These are phyloP conservation scores for Penicillium sp. DNA, from an alignment of 2,329 filamentous ascomycete genomes.

Conservation along the genomic window DNA sequence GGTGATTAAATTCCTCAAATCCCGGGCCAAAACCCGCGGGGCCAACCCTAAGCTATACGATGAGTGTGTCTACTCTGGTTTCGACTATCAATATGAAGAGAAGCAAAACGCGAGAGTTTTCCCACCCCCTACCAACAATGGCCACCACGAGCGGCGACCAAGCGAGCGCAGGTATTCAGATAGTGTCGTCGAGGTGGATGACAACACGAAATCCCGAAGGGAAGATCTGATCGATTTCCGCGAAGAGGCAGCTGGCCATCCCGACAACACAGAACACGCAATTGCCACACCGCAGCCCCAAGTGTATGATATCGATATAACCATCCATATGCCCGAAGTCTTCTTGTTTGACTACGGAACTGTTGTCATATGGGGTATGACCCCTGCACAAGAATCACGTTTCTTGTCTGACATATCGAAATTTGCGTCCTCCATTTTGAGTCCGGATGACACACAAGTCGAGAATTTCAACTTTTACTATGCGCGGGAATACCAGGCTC, in stretches of 20 bases:
- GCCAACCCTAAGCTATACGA: slow-evolving; percentile 91
- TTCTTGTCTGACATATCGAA: slow-evolving; percentile 93
- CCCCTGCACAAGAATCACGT: slow-evolving; percentile 78
- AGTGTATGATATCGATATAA: slow-evolving; percentile 75
- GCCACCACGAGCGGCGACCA: slow-evolving; percentile 32
- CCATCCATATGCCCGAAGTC: slow-evolving; percentile 87
- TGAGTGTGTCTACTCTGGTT: slow-evolving; percentile 96
- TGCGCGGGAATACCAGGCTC: slow-evolving; percentile 93
- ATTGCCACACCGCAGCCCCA: slow-evolving; percentile 22
- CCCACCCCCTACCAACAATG: slow-evolving; percentile 30
- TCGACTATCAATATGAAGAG: slow-evolving; percentile 67
- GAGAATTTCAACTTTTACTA: slow-evolving; percentile 99
- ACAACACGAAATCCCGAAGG: slow-evolving; percentile 55
- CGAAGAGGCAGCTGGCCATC: slow-evolving; percentile 36
- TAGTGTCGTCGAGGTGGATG: slow-evolving; percentile 66
- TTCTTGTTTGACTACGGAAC: slow-evolving; percentile 98
- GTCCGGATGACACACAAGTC: slow-evolving; percentile 84
- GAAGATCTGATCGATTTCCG: slow-evolving; percentile 67
- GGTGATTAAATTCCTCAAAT: slow-evolving; percentile 87
- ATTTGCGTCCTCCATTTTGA: slow-evolving; percentile 89
- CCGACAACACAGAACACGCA: slow-evolving; percentile 25
- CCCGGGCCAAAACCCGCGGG: slow-evolving; percentile 72
- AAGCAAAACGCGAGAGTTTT: slow-evolving; percentile 34
- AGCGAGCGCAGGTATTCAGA: slow-evolving; percentile 69
- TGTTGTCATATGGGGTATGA: slow-evolving; percentile 98